phyloP scores from a whole-genome alignment of 2,329 filamentous ascomycete species.

The Penicillium capsulatum region DNA sequence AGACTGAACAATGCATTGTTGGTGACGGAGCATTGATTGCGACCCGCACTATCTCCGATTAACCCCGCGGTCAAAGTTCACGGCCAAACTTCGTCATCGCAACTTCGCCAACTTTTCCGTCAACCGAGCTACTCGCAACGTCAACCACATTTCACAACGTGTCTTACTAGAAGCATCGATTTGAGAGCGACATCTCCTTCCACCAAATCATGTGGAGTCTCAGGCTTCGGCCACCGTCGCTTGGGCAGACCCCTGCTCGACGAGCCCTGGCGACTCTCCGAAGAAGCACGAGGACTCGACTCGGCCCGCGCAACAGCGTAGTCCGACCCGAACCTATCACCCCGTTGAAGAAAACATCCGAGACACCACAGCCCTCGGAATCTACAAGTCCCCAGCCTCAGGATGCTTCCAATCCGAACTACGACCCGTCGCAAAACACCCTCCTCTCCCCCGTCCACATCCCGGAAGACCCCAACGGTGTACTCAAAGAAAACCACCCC shows the following conservation, averaged over 20 bases:
- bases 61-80: slow-evolving; percentile 24
- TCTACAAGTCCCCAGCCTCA: slow-evolving; percentile 11
- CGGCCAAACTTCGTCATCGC: slow-evolving; percentile 14
- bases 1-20: neutral
- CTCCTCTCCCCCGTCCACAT: slow-evolving; percentile 59
- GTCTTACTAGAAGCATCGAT: no score
- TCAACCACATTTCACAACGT: no score
- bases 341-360: slow-evolving; percentile 3
- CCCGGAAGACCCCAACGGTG: slow-evolving; percentile 56
- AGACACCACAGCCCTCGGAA: slow-evolving; percentile 8
- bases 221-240: slow-evolving; percentile 21
- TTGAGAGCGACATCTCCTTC: no score
- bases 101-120: slow-evolving; percentile 3
- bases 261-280: slow-evolving; percentile 28
- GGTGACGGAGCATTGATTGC: neutral
- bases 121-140: neutral
- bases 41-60: slow-evolving; percentile 28
- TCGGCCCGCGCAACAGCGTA: slow-evolving; percentile 31
- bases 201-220: slow-evolving; percentile 28
- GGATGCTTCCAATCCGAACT: slow-evolving; percentile 43
- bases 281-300: slow-evolving; percentile 23
- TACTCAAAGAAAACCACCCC: slow-evolving; percentile 57
- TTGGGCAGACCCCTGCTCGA: slow-evolving; percentile 19
- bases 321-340: slow-evolving; percentile 23
- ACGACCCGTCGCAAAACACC: slow-evolving; percentile 41